Percentiles rank a stretch among this genome's conserved stretches.
Conservation (phyloP, 2,329 filamentous ascomycete genomes). For the Beauveria brongniartii region DNA sequence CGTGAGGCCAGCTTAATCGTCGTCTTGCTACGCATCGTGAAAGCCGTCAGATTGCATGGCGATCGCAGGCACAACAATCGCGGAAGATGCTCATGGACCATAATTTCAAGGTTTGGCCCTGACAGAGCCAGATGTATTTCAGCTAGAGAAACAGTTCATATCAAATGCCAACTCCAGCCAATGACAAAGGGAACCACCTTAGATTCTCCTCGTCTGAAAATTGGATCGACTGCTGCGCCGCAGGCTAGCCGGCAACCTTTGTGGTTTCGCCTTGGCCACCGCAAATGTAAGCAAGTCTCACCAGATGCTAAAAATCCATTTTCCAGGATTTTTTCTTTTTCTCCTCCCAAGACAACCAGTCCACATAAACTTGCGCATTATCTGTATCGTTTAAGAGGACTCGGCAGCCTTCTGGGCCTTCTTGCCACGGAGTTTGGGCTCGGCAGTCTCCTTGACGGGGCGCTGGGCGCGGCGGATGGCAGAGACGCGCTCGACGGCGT, state of each 20-base stretch:
- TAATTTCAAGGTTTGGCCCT: not conserved
- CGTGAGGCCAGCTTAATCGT: not conserved
- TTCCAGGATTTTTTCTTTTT: not conserved
- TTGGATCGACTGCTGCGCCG: not conserved
- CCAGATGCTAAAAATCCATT: not conserved
- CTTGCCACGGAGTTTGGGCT: slow-evolving; percentile 68
- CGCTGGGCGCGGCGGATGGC: slow-evolving; percentile 75
- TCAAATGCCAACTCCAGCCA: slow-evolving; percentile 17
- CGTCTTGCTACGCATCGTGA: not conserved
- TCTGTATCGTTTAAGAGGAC: slow-evolving; percentile 12
- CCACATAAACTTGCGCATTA: not conserved
- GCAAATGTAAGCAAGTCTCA: not conserved
- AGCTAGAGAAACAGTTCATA: slow-evolving; percentile 10
- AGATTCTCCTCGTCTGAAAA: slow-evolving; percentile 7
- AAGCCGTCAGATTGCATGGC: not conserved
- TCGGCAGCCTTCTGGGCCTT: slow-evolving; percentile 68
- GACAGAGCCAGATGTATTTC: slow-evolving; percentile 4
- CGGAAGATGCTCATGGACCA: not conserved
- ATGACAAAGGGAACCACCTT: slow-evolving; percentile 13
- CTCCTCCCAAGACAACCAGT: not conserved
- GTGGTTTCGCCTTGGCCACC: not conserved
- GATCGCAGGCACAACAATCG: not conserved
- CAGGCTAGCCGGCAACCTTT: not conserved
- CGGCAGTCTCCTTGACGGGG: slow-evolving; percentile 65
- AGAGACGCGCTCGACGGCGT: slow-evolving; percentile 78